Evolutionary conservation across 2,329 filamentous ascomycete genomes (phyloP), one percentile per base, ranked within the genome.

Genomic region (Nakataea oryzae): DNA sequence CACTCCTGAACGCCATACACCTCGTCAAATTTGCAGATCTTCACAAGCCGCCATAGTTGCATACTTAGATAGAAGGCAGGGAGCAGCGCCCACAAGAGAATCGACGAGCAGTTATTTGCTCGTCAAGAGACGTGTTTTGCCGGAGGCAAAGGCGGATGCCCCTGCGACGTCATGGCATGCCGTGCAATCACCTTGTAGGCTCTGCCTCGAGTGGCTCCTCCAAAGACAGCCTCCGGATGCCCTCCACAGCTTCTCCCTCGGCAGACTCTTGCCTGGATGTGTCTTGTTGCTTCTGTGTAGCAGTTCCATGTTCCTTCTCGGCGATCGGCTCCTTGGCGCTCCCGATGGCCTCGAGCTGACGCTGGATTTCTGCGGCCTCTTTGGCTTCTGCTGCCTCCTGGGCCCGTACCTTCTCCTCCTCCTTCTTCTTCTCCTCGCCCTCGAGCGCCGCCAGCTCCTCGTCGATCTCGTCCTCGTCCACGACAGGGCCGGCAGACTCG

Each of bases 391-490:
- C 76, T 65, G 77, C 75, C 64, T 71, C 74, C 55, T 78, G 74
- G 70, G 85, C 80, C 68, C 88, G 69, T 29, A 47, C 60, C 65
- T 83, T 79, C 63, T 76, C 75, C 63, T 79, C 76, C 63, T 84
- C 80, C 70, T 83, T 81, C 69, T 78, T 77, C 66, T 70, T 74
- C 67, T 85, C 82, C 66, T 84, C 79, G 41, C 72, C 77, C 74
- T 93, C 86, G 76, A 99, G 77, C 3, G 81, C 86, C 67, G 89
- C 88, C 58, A 97, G 81, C 76, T 97, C 93, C 64, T 93, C 89
- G 67, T 97, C 92, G 62, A 97, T 85, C 72, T 96, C 93, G 26
- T 71, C 81, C 70, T 96, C 93, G 72, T 96, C 91, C 34, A 96
- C 79, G 1, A 73, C 65, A 11, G 54, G 70, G 74, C 61, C 67